Conservation (phyloP, 257 asterid species). For the Verbena officinalis region DNA sequence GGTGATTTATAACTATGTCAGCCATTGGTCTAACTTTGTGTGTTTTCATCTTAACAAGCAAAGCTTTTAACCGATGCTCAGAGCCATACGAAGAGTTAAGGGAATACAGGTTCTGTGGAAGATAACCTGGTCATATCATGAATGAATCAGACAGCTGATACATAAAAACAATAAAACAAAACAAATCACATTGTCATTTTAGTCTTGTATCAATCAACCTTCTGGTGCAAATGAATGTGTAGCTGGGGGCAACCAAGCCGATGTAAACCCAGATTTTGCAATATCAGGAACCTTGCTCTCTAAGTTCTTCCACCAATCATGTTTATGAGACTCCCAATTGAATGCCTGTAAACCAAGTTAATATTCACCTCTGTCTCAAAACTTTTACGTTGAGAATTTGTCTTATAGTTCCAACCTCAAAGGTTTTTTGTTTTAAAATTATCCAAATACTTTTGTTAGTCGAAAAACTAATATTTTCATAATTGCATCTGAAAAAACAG, state of each 20-base stretch:
- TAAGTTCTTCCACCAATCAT: constrained; percentile 89
- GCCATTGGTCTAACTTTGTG: constrained; percentile 92
- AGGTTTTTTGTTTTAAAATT: background rate
- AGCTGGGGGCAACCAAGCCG: constrained; percentile 97
- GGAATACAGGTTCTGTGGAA: constrained; percentile 89
- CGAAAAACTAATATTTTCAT: background rate
- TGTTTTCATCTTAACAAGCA: constrained; percentile 82
- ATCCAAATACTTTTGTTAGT: background rate
- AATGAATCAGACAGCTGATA: constrained; percentile 14
- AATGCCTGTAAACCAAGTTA: constrained; percentile 66
- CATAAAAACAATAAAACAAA: constrained; percentile 6
- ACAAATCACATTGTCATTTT: background rate
- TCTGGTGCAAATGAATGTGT: constrained; percentile 76
- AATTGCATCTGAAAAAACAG: background rate
- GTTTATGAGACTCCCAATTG: constrained; percentile 95
- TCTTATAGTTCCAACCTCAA: background rate
- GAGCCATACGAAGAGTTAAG: constrained; percentile 88
- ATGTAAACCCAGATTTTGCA: constrained; percentile 85
- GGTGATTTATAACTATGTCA: constrained; percentile 94
- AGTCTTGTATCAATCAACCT: constrained; percentile 50
- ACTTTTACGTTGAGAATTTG: constrained; percentile 7
- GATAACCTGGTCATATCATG: constrained; percentile 64
- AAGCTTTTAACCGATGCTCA: constrained; percentile 68
- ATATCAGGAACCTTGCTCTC: constrained; percentile 86
- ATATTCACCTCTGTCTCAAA: background rate